Base-by-base conservation (phyloP, 495 filamentous ascomycete genomes). In the Lophiotrema nucula region DNA sequence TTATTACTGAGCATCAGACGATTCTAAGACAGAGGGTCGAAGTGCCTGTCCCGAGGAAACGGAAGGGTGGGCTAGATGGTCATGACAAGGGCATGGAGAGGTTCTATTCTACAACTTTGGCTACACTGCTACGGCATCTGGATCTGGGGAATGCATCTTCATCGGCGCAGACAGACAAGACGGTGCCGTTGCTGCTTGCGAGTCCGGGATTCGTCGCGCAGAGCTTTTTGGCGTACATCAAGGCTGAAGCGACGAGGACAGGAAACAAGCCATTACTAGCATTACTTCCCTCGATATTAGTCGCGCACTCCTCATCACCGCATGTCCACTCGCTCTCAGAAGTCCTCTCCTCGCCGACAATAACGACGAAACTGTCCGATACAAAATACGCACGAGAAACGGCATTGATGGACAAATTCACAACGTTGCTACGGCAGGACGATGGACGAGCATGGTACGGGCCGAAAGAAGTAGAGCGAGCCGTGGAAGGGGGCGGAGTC, bases 371-470 rank as follows among this genome's bases (percentile, higher is more conserved):
- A 28, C 80, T 98, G 56, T 81, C 83, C 21, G 84, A 96, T 67
- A 93, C 90, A 28, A 90, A 89, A 61, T 96, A 90, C 67, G 89
- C 88, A 0, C 81, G 83, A 23, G 93, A 97, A 70, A 90, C 90
- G 2, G 80, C 73, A 37, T 74, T 92, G 56, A 91, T 98, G 85
- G 91, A 97, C 64, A 81, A 84, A 49, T 92, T 98, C 72, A 82
- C 87, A 66, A 79, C 85, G 6, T 77, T 88, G 48, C 69, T 98
- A 22, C 83, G 89, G 23, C 88, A 86, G 60, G 92, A 98, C 53
- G 92, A 96, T 55, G 88, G 88, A 18, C 79, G 87, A 43, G 95
- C 95, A 15, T 96, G 92, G 79, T 98, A 98, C 70, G 93, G 93
- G 3, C 85, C 86, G 2, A 80, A 75, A 10, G 90, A 96, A 68